Evolutionary conservation across 2,329 filamentous ascomycete species (phyloP).

Genomic region (Diaporthe humulicola): DNA sequence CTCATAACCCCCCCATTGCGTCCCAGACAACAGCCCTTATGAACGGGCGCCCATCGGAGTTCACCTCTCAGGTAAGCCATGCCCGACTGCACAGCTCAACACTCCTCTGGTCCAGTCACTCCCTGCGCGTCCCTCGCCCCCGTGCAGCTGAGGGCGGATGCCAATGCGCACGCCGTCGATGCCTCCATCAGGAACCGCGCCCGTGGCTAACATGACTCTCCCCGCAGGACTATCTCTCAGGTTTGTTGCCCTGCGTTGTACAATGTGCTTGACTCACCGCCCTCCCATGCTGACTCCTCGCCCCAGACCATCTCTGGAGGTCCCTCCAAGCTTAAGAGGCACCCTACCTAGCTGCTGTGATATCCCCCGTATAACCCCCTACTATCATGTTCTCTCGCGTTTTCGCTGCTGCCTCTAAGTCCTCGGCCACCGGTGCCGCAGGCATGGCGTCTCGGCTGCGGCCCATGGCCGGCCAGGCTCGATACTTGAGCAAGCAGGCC

Average conservation of each 20-base stretch:
- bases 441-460: constrained; percentile 49
- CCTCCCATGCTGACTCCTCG: constrained; percentile 50
- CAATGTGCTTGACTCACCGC: constrained; percentile 57
- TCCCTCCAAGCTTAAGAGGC: constrained; percentile 60
- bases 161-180: constrained; percentile 17
- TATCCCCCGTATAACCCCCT: constrained; percentile 42
- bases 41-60: constrained; percentile 86
- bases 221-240: constrained; percentile 80
- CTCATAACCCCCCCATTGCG: constrained; percentile 44
- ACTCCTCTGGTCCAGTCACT: background rate
- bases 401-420: constrained; percentile 65
- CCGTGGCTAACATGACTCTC: constrained; percentile 57
- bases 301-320: constrained; percentile 67
- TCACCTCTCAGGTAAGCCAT: constrained; percentile 84
- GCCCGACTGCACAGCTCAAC: constrained; percentile 12
- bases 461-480: constrained; percentile 51
- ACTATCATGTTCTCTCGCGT: constrained; percentile 73
- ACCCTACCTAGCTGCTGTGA: constrained; percentile 38
- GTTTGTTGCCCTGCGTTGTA: constrained; percentile 58
- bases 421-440: constrained; percentile 61
- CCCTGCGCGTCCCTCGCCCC: background rate
- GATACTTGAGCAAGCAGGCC: constrained; percentile 58
- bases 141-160: constrained; percentile 17
- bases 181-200: constrained; percentile 13
- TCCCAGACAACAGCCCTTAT: constrained; percentile 76